Evolutionary conservation across 768 basidiomycete genomes (phyloP).

Genomic region (Boletus pseudopeckii): DNA sequence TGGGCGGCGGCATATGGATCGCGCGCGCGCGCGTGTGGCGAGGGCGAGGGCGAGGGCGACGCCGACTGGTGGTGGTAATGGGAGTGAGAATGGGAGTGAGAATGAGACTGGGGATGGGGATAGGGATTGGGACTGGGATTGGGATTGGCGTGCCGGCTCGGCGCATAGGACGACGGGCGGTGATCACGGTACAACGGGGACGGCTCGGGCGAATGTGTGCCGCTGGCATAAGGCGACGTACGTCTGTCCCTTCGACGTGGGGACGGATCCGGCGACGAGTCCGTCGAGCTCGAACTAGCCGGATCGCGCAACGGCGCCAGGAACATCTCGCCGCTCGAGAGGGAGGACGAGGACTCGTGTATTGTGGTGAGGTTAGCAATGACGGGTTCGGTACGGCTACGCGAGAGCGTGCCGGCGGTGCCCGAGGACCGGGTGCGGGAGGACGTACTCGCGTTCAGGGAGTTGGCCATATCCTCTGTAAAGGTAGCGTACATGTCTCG

Average conservation of each 20-base stretch:
- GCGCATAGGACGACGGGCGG: constrained; percentile 21
- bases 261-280: constrained; percentile 29
- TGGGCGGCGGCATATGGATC: constrained; percentile 4
- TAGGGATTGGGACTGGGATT: neutral
- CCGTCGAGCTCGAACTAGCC: constrained; percentile 6
- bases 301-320: constrained; percentile 23
- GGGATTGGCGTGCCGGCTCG: constrained; percentile 2
- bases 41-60: constrained; percentile 11
- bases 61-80: no score
- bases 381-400: constrained; percentile 31
- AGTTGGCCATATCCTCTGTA: constrained; percentile 26
- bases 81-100: no score
- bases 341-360: constrained; percentile 20
- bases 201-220: constrained; percentile 23
- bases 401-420: constrained; percentile 11
- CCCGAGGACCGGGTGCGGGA: constrained; percentile 14
- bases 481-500: constrained; percentile 22
- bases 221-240: constrained; percentile 19
- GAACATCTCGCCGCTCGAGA: constrained; percentile 26
- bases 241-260: constrained; percentile 25
- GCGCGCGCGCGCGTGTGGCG: constrained; percentile 9
- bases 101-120: neutral
- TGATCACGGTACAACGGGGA: constrained; percentile 28
- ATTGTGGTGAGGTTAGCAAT: constrained; percentile 27
- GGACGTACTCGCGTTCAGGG: constrained; percentile 17